Conservation (phyloP, 306 rosid species). For the Pyrus pyrifolia region DNA sequence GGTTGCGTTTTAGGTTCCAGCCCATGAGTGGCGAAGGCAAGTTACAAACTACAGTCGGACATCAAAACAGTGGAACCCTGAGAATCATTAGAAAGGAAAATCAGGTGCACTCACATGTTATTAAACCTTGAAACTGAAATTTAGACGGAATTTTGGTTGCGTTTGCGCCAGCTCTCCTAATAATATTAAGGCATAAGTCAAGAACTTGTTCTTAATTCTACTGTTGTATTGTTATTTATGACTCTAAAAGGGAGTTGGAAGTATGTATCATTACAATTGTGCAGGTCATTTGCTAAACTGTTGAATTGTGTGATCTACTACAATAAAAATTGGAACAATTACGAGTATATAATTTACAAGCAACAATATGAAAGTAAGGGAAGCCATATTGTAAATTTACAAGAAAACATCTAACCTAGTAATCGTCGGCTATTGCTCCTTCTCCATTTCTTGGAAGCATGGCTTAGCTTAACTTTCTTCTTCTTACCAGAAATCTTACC, state of each 20-base stretch:
- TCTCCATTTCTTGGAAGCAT: conserved; percentile 8
- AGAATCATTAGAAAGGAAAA: conserved; percentile 8
- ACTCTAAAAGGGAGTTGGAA: too few relatives aligned
- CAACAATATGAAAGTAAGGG: background rate
- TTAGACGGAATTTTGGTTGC: background rate
- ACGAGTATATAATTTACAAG: background rate
- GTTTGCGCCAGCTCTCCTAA: background rate
- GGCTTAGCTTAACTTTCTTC: conserved; percentile 21
- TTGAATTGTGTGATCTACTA: background rate
- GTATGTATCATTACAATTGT: background rate
- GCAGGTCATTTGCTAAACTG: background rate
- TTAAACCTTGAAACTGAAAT: background rate
- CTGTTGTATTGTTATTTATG: background rate
- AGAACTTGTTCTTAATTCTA: background rate
- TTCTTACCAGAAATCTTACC: conserved; percentile 46
- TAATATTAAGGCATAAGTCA: background rate
- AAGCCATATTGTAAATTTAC: background rate
- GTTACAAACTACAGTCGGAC: conserved; percentile 36
- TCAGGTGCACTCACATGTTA: background rate
- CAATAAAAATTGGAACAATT: background rate
- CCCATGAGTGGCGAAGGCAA: conserved; percentile 71
- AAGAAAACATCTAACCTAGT: background rate
- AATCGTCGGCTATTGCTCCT: background rate
- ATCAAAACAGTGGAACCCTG: conserved; percentile 20
- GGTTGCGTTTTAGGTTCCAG: conserved; percentile 46